phyloP scores from a whole-genome alignment of 2,329 filamentous ascomycete genomes.

The Emmonsia crescens region DNA sequence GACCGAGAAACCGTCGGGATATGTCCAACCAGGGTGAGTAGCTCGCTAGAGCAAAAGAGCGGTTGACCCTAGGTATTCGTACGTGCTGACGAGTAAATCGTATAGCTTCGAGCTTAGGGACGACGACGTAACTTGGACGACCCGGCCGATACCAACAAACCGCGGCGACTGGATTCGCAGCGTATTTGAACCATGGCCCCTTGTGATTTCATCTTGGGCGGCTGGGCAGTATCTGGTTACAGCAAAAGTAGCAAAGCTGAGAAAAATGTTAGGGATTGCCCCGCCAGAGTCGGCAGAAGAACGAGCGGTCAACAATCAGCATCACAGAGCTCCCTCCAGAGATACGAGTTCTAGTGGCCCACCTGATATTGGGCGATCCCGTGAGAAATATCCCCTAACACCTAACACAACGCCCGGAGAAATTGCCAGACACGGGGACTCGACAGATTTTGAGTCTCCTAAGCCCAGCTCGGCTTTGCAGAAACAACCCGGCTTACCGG shows the following conservation, averaged over 20 bases:
- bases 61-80: neutral
- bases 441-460: neutral
- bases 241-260: neutral
- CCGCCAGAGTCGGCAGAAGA: neutral
- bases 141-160: constrained; percentile 7
- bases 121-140: constrained; percentile 4
- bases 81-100: neutral
- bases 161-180: constrained; percentile 9
- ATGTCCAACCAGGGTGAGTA: constrained; percentile 10
- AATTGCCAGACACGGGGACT: neutral
- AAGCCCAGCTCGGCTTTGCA: neutral
- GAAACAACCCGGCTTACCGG: neutral
- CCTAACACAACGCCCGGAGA: neutral
- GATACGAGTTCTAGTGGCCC: neutral
- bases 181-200: constrained; percentile 1
- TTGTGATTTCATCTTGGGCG: neutral
- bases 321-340: neutral
- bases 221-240: neutral
- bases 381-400: neutral
- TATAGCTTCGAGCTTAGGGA: constrained; percentile 8
- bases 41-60: neutral
- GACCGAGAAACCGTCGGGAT: constrained; percentile 4
- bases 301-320: neutral
- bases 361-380: neutral
- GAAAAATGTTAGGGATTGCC: neutral